phyloP scores from a whole-genome alignment of 1,284 basidiomycete genomes.

The Singerocomus inundabilis region DNA sequence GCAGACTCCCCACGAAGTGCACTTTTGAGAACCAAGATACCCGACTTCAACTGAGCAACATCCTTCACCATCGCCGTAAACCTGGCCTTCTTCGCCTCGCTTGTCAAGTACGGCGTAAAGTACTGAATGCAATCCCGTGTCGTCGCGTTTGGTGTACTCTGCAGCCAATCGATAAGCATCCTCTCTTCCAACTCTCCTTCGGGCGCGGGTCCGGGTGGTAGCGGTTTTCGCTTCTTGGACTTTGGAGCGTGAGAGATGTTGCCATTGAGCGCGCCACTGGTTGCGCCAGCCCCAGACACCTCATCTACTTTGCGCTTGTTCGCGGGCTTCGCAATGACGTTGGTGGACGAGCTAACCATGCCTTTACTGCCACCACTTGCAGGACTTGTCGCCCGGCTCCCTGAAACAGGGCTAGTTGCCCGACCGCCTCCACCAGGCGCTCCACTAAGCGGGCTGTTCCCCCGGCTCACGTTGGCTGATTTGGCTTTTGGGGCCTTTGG shows the following conservation, averaged over 20 bases:
- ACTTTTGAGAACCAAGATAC: conserved; percentile 58
- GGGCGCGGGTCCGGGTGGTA: conserved; percentile 38
- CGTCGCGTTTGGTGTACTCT: conserved; percentile 57
- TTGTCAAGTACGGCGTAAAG: conserved; percentile 70
- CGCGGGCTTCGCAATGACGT: conserved; percentile 22
- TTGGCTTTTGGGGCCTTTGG: conserved; percentile 65
- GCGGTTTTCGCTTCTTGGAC: conserved; percentile 65
- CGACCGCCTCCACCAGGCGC: conserved; percentile 39
- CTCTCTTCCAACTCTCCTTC: conserved; percentile 56
- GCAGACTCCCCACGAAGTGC: conserved; percentile 36
- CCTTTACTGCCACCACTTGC: conserved; percentile 30
- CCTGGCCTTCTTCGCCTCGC: conserved; percentile 62
- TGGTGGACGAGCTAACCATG: conserved; percentile 34
- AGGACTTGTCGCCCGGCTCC: conserved; percentile 49
- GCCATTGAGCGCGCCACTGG: conserved; percentile 33
- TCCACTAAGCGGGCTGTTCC: conserved; percentile 51
- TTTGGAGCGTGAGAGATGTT: conserved; percentile 46
- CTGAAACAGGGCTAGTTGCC: conserved; percentile 40
- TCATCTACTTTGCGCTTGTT: conserved; percentile 74
- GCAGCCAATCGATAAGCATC: conserved; percentile 73
- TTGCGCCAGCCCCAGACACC: conserved; percentile 28
- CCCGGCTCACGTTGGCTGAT: conserved; percentile 44
- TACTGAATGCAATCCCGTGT: conserved; percentile 76
- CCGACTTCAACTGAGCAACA: conserved; percentile 67
- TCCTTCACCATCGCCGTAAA: conserved; percentile 77